Percentiles rank a stretch among this genome's conserved stretches.
These are phyloP conservation scores for Rhizopogon vinicolor DNA, from an alignment of 768 basidiomycete genomes.

Conservation along the genomic window DNA sequence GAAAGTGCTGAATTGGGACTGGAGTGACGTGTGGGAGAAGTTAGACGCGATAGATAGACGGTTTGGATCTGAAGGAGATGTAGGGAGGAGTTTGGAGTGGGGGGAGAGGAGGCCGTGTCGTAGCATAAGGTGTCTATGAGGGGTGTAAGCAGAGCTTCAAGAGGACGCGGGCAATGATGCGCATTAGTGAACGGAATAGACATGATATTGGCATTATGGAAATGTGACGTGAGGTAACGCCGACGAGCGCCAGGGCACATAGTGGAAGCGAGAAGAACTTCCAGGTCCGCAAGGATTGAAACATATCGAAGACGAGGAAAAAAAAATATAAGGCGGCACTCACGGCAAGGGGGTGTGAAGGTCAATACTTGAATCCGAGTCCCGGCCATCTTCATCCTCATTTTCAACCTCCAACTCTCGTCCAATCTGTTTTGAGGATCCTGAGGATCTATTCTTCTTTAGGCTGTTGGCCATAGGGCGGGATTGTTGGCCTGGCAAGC, in stretches of 20 bases:
- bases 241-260: neutral
- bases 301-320: neutral
- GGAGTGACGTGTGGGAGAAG: conserved; percentile 19
- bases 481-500: neutral
- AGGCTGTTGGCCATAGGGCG: neutral
- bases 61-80: conserved; percentile 5
- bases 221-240: no score
- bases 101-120: conserved; percentile 64
- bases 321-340: conserved; percentile 24
- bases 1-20: conserved; percentile 21
- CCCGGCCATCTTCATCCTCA: conserved; percentile 31
- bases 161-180: no score
- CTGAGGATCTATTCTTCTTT: neutral
- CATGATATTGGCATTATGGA: no score
- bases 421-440: neutral
- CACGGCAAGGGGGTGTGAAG: conserved; percentile 67
- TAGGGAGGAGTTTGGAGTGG: conserved; percentile 53
- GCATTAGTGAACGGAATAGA: no score
- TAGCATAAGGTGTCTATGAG: conserved; percentile 56
- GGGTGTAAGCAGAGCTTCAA: neutral
- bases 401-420: conserved; percentile 3
- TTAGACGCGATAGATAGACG: conserved; percentile 23
- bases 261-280: neutral
- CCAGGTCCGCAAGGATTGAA: no score
- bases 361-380: conserved; percentile 64